These are phyloP conservation scores for Tilletia indica DNA, from an alignment of 1,284 basidiomycete species.

Conservation along the genomic window DNA sequence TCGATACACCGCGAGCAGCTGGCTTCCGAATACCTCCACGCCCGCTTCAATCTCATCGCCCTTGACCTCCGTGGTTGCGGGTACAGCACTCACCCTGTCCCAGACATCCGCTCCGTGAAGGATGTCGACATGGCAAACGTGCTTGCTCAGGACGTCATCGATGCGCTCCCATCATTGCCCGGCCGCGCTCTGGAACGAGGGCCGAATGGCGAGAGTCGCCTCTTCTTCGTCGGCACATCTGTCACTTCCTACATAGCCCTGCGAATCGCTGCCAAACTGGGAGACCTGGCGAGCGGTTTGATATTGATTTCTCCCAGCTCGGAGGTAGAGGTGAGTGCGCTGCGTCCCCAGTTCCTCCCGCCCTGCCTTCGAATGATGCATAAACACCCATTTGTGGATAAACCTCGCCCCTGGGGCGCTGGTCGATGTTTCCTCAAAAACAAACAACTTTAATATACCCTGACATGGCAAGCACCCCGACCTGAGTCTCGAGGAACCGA, in stretches of 20 bases:
- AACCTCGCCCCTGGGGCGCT: neutral
- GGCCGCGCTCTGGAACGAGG: neutral
- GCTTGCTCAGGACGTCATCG: constrained; percentile 2
- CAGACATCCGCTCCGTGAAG: neutral
- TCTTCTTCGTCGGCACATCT: constrained; percentile 3
- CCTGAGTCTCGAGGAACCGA: neutral
- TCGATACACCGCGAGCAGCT: constrained; percentile 5
- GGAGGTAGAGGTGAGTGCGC: neutral
- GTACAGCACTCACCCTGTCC: neutral
- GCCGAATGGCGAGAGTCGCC: neutral
- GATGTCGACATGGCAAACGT: neutral
- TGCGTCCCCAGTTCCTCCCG: neutral
- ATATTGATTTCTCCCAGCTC: neutral
- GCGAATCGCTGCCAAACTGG: neutral
- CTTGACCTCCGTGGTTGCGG: constrained; percentile 3
- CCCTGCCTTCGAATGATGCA: constrained; percentile 5
- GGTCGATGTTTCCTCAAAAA: neutral
- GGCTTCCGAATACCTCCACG: neutral
- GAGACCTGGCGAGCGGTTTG: neutral
- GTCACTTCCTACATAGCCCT: neutral
- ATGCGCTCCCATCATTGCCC: neutral
- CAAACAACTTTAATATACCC: constrained; percentile 19
- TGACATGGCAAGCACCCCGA: neutral
- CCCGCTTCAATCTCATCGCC: neutral
- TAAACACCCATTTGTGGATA: neutral